These are phyloP conservation scores for Carpinus fangiana DNA, from an alignment of 306 rosid genomes.

Conservation along the genomic window DNA sequence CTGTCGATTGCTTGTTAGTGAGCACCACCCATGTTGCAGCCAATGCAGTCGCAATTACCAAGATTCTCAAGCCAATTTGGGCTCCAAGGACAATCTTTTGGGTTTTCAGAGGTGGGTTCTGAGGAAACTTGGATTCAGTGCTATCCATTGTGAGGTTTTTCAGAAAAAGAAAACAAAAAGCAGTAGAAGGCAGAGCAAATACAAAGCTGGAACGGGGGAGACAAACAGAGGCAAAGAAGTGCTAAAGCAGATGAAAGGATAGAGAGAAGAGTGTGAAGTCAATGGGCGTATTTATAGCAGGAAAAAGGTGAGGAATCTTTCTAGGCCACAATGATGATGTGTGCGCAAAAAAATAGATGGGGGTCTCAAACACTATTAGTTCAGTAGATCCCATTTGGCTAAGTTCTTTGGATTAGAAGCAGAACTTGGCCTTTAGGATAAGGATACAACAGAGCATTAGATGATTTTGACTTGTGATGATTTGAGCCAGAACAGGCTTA, in stretches of 20 bases:
- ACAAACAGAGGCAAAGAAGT: neutral
- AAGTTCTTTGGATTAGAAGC: neutral
- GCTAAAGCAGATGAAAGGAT: constrained; percentile 3
- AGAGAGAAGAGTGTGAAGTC: constrained; percentile 22
- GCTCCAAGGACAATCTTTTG: constrained; percentile 26
- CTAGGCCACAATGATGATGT: constrained; percentile 3
- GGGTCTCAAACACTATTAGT: neutral
- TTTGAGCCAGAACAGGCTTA: neutral
- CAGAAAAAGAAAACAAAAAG: neutral
- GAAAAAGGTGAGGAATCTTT: constrained; percentile 17
- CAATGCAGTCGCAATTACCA: constrained; percentile 29
- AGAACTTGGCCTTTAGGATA: neutral
- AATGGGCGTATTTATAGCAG: constrained; percentile 39
- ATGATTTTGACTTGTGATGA: neutral
- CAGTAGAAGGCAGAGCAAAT: neutral
- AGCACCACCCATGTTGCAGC: constrained; percentile 40
- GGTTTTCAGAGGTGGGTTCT: constrained; percentile 24
- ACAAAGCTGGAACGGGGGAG: neutral
- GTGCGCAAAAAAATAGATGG: neutral
- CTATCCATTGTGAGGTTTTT: constrained; percentile 28
- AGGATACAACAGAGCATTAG: neutral
- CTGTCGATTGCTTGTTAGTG: constrained; percentile 41
- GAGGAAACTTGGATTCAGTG: constrained; percentile 30
- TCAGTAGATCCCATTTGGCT: neutral
- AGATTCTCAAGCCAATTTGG: constrained; percentile 41